Percentiles rank a stretch among this genome's conserved stretches.
Conservation (phyloP, 2,329 filamentous ascomycete species). For the Paraconiothyrium brasiliense region DNA sequence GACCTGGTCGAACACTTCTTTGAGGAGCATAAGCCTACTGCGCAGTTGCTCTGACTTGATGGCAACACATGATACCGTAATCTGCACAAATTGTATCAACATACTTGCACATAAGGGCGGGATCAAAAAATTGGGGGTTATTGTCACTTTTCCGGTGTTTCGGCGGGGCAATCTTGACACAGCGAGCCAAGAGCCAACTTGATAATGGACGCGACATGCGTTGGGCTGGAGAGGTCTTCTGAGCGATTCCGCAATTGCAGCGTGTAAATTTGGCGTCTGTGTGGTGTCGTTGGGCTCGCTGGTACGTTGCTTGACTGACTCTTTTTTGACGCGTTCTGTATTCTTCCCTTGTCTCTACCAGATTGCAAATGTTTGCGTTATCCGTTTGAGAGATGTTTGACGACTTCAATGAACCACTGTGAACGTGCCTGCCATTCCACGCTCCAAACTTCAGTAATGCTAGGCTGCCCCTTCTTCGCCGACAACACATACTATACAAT, state of each 20-base stretch:
- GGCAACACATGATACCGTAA: not conserved
- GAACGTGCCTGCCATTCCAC: too few species aligned
- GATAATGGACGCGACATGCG: not conserved
- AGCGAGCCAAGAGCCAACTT: not conserved
- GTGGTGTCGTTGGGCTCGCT: not conserved
- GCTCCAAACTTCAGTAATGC: not conserved
- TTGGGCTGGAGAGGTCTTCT: not conserved
- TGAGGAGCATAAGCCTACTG: conserved; percentile 11
- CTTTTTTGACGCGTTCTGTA: not conserved
- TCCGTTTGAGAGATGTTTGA: not conserved
- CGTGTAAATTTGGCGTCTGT: not conserved
- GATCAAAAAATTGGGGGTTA: not conserved
- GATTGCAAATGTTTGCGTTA: not conserved
- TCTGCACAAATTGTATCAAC: not conserved
- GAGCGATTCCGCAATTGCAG: not conserved
- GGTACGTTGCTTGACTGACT: not conserved
- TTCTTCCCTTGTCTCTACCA: not conserved
- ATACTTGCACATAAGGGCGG: not conserved
- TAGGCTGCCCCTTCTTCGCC: not conserved
- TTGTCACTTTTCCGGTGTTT: not conserved
- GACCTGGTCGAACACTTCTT: conserved; percentile 64
- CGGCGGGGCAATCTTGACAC: not conserved
- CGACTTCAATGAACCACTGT: not conserved
- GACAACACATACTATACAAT: not conserved
- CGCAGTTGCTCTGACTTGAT: not conserved